Evolutionary conservation across 2,329 filamentous ascomycete species (phyloP).

Genomic region (Phaeosphaeriaceae sp.): DNA sequence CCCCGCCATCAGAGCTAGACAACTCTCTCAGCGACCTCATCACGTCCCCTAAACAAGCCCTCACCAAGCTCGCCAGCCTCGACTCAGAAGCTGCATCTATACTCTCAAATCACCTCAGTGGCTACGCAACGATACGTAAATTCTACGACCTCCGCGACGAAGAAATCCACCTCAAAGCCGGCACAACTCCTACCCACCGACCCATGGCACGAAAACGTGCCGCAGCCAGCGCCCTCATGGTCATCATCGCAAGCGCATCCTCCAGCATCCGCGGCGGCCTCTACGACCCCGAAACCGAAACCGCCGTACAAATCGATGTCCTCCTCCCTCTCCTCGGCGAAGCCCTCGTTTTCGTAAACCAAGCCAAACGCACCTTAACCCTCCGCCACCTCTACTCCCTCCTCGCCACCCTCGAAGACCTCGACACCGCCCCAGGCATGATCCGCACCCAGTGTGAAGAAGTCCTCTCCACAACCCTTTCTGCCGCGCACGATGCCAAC

Average conservation of each 20-base stretch:
- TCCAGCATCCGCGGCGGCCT: constrained; percentile 91
- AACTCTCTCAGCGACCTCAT: constrained; percentile 73
- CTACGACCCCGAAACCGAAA: constrained; percentile 79
- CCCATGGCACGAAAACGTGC: constrained; percentile 69
- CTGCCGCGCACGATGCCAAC: constrained; percentile 64
- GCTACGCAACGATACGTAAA: constrained; percentile 87
- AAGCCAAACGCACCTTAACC: constrained; percentile 66
- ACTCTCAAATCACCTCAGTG: constrained; percentile 83
- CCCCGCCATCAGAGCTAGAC: constrained; percentile 74
- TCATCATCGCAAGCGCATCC: constrained; percentile 84
- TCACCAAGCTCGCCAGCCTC: constrained; percentile 73
- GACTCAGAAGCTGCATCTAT: constrained; percentile 84
- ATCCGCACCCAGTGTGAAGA: constrained; percentile 78
- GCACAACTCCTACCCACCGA: constrained; percentile 51
- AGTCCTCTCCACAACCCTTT: constrained; percentile 76
- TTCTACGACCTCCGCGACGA: constrained; percentile 91
- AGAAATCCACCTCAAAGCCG: constrained; percentile 50
- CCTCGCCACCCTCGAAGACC: constrained; percentile 78
- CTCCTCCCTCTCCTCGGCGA: constrained; percentile 84
- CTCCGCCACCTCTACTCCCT: constrained; percentile 76
- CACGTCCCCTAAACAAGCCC: constrained; percentile 71
- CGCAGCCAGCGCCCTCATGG: constrained; percentile 75
- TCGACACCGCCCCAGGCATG: constrained; percentile 74
- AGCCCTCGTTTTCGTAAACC: constrained; percentile 75
- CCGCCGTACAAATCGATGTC: constrained; percentile 88